Evolutionary conservation across 129 eudicot species (phyloP).

Genomic region (Artemisia tridentata): DNA sequence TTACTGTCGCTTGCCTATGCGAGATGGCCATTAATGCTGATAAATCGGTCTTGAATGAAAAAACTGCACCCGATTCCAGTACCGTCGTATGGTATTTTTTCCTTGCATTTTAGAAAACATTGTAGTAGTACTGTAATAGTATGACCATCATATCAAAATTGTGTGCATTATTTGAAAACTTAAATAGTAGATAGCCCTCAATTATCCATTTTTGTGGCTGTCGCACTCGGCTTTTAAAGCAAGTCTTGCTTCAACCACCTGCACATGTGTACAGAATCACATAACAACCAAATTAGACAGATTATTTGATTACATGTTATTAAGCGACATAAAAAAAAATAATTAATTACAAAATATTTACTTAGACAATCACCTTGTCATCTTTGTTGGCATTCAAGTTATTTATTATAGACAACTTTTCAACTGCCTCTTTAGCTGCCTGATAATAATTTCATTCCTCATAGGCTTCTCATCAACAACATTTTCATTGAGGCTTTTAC

Average conservation of each 20-base stretch:
- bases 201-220: constrained; percentile 16
- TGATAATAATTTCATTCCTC: constrained; percentile 16
- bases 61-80: too few relatives aligned
- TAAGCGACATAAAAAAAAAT: too few relatives aligned
- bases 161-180: neutral
- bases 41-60: too few relatives aligned
- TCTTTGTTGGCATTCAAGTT: constrained; percentile 1
- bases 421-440: constrained; percentile 41
- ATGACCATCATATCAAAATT: constrained; percentile 6
- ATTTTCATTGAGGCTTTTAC: constrained; percentile 13
- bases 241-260: constrained; percentile 32
- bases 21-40: too few relatives aligned
- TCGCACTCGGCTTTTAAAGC: constrained; percentile 38
- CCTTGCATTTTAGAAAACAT: too few relatives aligned
- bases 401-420: constrained; percentile 26
- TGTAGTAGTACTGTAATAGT: neutral
- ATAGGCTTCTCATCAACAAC: constrained; percentile 1
- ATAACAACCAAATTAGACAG: neutral
- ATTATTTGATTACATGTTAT: too few relatives aligned
- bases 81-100: too few relatives aligned
- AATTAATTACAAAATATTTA: neutral
- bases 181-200: constrained; percentile 4
- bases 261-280: neutral
- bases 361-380: constrained; percentile 4
- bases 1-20: too few relatives aligned